Base-by-base conservation (phyloP, 2,329 filamentous ascomycete genomes). In the Alternaria conjuncta region DNA sequence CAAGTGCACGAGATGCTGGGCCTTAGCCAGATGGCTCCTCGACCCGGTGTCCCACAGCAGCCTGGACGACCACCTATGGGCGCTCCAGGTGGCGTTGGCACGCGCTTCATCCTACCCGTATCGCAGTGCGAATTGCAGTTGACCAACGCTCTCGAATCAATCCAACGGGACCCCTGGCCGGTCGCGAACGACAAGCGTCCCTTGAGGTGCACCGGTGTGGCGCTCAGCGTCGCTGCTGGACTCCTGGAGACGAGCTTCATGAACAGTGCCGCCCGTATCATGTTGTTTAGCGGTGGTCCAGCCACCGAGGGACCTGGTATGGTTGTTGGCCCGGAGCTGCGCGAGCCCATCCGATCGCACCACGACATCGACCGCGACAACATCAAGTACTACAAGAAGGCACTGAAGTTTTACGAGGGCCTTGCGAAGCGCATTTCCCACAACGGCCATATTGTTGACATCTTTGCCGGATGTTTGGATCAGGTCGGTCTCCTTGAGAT, bases 1-100 rank as follows among this genome's bases (percentile, higher is more conserved):
- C 94, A 98, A 79, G 94, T 99, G n/a, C 95, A 98, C 81, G 96
- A 99, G 78, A 99, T 99, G 96, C 90, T 99, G 55, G 96, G 94
- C 26, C 86, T 97, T 58, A 86, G 90, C 51, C 87, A 91, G 20
- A 85, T 92, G 23, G 89, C 89, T 36, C 80, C 93, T 67, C 89
- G 96, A 69, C 93, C 94, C 23, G 74, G 72, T 50, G 83, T 87
- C 77, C 88, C 92, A 81, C 88, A 88, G 63, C 90, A 91, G 73
- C 90, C 92, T 50, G 92, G 93, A 66, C 89, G 93, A 54, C 89
- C 91, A 44, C 87, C 89, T 6, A 69, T 78, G 70, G 55, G 60
- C 11, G 87, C 91, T 71, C 88, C 91, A 11, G 89, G 92, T 80
- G 92, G 93, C 45, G 91, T 94, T 55, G 92, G 94, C 49, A 90